A percentile compares a stretch with the other conserved stretches of the same genome.
Conservation (phyloP, 2,329 filamentous ascomycete species). For the Lecanicillium sp. region DNA sequence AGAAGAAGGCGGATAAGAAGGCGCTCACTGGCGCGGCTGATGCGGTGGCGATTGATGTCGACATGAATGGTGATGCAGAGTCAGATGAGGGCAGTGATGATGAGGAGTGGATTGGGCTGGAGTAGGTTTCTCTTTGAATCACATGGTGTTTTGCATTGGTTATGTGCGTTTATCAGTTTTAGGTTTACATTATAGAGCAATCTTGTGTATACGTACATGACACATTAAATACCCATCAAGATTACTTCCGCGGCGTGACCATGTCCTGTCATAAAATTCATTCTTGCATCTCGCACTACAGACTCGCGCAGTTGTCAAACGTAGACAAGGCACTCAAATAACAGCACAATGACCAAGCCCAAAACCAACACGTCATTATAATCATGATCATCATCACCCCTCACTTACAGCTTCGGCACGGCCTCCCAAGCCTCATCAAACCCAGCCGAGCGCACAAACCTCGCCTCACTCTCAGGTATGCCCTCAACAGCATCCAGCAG, state of each 20-base stretch:
- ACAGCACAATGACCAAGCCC: background rate
- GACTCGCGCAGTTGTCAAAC: background rate
- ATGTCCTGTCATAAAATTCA: no score
- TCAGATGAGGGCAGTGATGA: conserved; percentile 27
- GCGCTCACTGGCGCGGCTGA: conserved; percentile 11
- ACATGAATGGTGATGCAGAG: conserved; percentile 22
- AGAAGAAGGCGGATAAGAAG: conserved; percentile 16
- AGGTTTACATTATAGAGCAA: conserved; percentile 9
- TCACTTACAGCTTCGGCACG: conserved; percentile 16
- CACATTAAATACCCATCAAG: conserved; percentile 9
- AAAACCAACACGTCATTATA: no score
- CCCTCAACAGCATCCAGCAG: conserved; percentile 54
- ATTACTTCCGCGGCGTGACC: no score
- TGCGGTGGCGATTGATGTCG: conserved; percentile 19
- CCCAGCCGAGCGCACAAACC: conserved; percentile 56
- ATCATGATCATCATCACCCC: no score
- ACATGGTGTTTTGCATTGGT: conserved; percentile 5
- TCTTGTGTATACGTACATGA: conserved; percentile 11
- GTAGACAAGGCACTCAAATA: background rate
- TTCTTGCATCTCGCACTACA: background rate
- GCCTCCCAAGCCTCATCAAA: conserved; percentile 59
- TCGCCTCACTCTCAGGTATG: conserved; percentile 23
- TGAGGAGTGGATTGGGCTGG: conserved; percentile 40
- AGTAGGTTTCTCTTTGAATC: conserved; percentile 29
- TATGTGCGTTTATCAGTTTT: background rate